These are phyloP conservation scores for Cordyceps fumosorosea DNA, from an alignment of 2,329 filamentous ascomycete genomes.

Conservation along the genomic window DNA sequence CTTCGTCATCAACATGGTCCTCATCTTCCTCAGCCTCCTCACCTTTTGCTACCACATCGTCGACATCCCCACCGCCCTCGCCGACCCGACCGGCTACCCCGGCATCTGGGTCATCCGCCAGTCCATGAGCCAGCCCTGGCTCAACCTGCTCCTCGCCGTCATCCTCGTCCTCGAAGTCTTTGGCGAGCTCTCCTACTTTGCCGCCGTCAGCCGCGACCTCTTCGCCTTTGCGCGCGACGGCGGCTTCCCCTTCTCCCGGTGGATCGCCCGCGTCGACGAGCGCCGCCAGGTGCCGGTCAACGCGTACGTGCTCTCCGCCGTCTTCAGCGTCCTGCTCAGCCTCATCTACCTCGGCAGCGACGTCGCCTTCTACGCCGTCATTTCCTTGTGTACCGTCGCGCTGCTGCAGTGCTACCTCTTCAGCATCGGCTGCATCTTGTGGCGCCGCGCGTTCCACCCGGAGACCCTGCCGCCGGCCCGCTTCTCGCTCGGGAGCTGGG, in stretches of 20 bases:
- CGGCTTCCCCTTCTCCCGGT: conserved; percentile 10
- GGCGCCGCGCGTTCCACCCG: conserved; percentile 14
- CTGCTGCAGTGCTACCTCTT: conserved; percentile 16
- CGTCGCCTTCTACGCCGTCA: conserved; percentile 16
- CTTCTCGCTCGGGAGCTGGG: conserved; percentile 16
- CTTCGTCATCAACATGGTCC: neutral
- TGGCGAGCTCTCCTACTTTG: conserved; percentile 6
- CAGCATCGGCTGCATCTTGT: conserved; percentile 16
- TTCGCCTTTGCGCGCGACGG: conserved; percentile 11
- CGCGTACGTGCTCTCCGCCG: conserved; percentile 13
- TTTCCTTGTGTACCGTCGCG: conserved; percentile 14
- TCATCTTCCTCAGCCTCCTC: conserved; percentile 6
- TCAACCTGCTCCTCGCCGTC: conserved; percentile 2
- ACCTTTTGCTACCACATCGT: conserved; percentile 13
- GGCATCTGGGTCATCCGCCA: conserved; percentile 13
- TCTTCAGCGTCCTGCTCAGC: conserved; percentile 6
- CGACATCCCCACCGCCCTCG: conserved; percentile 6
- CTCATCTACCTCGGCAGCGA: conserved; percentile 16
- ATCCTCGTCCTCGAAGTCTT: conserved; percentile 4
- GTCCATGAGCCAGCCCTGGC: conserved; percentile 7
- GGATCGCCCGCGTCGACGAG: conserved; percentile 11
- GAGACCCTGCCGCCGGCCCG: conserved; percentile 14
- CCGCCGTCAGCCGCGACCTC: conserved; percentile 11
- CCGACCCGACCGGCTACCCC: conserved; percentile 5
- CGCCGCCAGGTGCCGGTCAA: conserved; percentile 13